Conservation (phyloP, 768 basidiomycete species). For the Paxillus rubicundulus region DNA sequence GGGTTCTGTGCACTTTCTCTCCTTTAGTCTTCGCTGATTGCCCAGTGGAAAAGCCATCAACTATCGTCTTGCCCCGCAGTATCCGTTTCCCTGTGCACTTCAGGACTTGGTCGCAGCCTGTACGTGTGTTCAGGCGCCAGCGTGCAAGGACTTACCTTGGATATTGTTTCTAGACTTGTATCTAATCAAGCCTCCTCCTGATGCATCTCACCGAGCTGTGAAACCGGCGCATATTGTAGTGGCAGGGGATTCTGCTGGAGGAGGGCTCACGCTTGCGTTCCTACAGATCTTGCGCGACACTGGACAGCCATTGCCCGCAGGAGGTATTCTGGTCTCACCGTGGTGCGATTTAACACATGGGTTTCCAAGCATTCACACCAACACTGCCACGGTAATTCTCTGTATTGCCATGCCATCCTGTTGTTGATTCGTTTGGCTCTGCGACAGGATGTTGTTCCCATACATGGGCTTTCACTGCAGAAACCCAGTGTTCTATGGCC, state of each 20-base stretch:
- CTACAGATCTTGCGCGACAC: conserved; percentile 86
- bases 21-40: conserved; percentile 7
- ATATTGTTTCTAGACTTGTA: conserved; percentile 61
- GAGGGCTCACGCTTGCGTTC: conserved; percentile 78
- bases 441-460: conserved; percentile 72
- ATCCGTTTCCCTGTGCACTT: conserved; percentile 91
- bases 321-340: conserved; percentile 86
- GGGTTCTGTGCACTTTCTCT: conserved; percentile 12
- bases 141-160: not conserved
- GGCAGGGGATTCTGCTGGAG: conserved; percentile 92
- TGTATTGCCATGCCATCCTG: not conserved
- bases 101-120: conserved; percentile 90
- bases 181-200: conserved; percentile 83
- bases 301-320: conserved; percentile 79
- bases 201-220: conserved; percentile 73
- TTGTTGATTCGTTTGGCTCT: not conserved
- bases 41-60: conserved; percentile 55
- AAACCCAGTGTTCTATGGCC: conserved; percentile 81
- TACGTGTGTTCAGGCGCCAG: conserved; percentile 33
- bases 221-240: conserved; percentile 80
- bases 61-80: conserved; percentile 91
- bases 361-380: conserved; percentile 83
- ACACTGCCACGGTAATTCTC: conserved; percentile 71
- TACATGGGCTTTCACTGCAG: conserved; percentile 72
- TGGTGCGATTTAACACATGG: conserved; percentile 96